Conservation (phyloP, 129 eudicot species). For the Ambrosia trifida region DNA sequence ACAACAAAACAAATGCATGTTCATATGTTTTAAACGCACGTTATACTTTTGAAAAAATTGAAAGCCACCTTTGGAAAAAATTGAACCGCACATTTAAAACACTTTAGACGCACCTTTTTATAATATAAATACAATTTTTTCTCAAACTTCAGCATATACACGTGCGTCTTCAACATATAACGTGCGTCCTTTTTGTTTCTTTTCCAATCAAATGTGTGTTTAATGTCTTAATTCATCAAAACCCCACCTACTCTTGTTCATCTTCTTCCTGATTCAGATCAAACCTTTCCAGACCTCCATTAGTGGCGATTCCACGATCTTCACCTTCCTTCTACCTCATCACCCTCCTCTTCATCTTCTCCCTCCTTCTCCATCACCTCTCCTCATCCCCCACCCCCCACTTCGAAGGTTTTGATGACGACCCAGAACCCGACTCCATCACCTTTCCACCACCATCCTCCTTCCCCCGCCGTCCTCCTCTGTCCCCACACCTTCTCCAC, state of each 20-base stretch:
- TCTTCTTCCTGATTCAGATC: slow-evolving; percentile 16
- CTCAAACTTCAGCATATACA: too few relatives aligned
- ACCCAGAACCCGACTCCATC: slow-evolving; percentile 49
- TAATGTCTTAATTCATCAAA: too few relatives aligned
- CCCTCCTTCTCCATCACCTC: slow-evolving; percentile 61
- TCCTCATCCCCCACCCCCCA: slow-evolving; percentile 55
- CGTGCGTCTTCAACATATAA: too few relatives aligned
- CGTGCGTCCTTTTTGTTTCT: too few relatives aligned
- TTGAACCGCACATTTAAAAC: too few relatives aligned
- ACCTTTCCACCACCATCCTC: slow-evolving; percentile 35
- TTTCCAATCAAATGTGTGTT: too few relatives aligned
- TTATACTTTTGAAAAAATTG: too few relatives aligned
- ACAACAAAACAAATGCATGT: too few relatives aligned
- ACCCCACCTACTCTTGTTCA: not conserved
- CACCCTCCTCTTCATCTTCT: slow-evolving; percentile 51
- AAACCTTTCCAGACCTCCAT: slow-evolving; percentile 15
- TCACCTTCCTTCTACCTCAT: slow-evolving; percentile 43
- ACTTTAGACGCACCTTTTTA: too few relatives aligned
- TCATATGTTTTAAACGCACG: too few relatives aligned
- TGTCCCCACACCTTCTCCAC: slow-evolving; percentile 62
- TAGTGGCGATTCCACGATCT: slow-evolving; percentile 51
- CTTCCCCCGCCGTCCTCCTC: slow-evolving; percentile 53
- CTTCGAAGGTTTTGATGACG: slow-evolving; percentile 79
- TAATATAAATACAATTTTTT: too few relatives aligned
- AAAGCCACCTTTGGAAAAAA: too few relatives aligned